These are phyloP conservation scores for Teratosphaeriaceae sp. DNA, from an alignment of 2,329 filamentous ascomycete species.

Conservation along the genomic window DNA sequence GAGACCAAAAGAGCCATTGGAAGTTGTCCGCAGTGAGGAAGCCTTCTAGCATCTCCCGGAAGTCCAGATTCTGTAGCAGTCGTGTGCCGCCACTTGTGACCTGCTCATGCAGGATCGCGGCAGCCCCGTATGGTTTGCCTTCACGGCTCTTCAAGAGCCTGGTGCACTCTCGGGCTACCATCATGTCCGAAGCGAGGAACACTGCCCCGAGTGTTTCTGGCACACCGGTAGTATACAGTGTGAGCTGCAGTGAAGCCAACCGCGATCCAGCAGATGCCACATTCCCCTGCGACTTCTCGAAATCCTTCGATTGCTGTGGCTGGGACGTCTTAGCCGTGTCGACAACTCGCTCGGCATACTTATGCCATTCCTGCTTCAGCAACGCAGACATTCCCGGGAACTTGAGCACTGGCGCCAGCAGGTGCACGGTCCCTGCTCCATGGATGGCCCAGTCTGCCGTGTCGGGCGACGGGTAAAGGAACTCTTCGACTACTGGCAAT, in stretches of 20 bases:
- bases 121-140: slow-evolving; percentile 62
- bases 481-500: slow-evolving; percentile 48
- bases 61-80: slow-evolving; percentile 34
- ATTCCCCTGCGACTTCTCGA: slow-evolving; percentile 62
- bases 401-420: slow-evolving; percentile 32
- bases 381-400: slow-evolving; percentile 25
- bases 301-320: slow-evolving; percentile 75
- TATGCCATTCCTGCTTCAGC: slow-evolving; percentile 54
- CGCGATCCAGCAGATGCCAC: slow-evolving; percentile 61
- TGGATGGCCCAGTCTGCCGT: slow-evolving; percentile 47
- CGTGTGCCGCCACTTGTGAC: slow-evolving; percentile 39
- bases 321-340: slow-evolving; percentile 65
- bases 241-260: slow-evolving; percentile 50
- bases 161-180: slow-evolving; percentile 44
- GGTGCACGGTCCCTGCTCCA: slow-evolving; percentile 34
- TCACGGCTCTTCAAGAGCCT: slow-evolving; percentile 47
- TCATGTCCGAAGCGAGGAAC: slow-evolving; percentile 32
- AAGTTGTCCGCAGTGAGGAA: slow-evolving; percentile 53
- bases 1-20: slow-evolving; percentile 60
- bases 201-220: slow-evolving; percentile 14
- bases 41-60: slow-evolving; percentile 33
- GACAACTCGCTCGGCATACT: slow-evolving; percentile 55
- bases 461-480: slow-evolving; percentile 43
- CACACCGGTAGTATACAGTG: slow-evolving; percentile 27
- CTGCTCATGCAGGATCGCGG: slow-evolving; percentile 50